Conservation (phyloP, 192 early-diverging fungal genomes). For the Pecoramyces ruminantium region DNA sequence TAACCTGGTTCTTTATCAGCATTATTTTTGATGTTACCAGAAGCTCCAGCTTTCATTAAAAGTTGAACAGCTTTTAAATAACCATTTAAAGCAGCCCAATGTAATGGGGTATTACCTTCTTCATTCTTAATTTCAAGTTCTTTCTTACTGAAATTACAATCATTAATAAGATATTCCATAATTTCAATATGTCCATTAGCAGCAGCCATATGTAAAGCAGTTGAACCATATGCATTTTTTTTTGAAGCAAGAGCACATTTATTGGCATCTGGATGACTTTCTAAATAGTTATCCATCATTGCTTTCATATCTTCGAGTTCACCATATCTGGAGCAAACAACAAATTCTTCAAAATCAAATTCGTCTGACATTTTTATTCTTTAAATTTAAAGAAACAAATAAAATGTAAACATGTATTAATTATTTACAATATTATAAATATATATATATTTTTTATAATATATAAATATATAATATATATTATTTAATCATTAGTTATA, state of each 20-base stretch:
- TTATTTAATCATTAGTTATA: no score
- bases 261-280: conserved; percentile 3
- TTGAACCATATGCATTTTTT: conserved; percentile 35
- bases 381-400: no score
- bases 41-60: conserved; percentile 39
- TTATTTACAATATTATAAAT: no score
- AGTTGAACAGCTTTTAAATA: conserved; percentile 45
- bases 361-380: neutral
- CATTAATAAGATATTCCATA: conserved; percentile 36
- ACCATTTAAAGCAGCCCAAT: conserved; percentile 76
- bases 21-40: neutral
- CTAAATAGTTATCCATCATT: conserved; percentile 7
- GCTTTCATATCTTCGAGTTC: conserved; percentile 50
- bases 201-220: conserved; percentile 62
- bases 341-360: conserved; percentile 30
- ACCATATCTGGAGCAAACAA: conserved; percentile 52
- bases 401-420: no score
- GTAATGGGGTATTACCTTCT: conserved; percentile 52
- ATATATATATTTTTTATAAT: no score
- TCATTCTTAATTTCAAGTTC: conserved; percentile 32
- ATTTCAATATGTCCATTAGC: conserved; percentile 63
- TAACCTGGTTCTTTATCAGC: neutral
- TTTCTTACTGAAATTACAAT: conserved; percentile 16
- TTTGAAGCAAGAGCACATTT: conserved; percentile 4
- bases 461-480: no score